These are phyloP conservation scores for Aspergillus baeticus DNA, from an alignment of 495 filamentous ascomycete genomes.

Conservation along the genomic window DNA sequence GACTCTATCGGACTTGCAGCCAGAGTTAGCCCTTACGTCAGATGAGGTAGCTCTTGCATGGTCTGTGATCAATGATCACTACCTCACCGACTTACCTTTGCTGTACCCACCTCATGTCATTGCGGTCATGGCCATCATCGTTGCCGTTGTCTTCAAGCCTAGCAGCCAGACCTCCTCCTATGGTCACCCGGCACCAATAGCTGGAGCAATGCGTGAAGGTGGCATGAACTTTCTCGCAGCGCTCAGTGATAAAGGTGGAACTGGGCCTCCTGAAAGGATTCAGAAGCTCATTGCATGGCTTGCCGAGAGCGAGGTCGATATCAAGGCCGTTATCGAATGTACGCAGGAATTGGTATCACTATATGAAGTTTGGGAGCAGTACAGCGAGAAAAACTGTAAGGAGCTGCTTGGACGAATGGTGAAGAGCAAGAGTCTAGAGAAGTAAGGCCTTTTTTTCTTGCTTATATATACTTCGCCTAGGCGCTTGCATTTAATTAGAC, in stretches of 20 bases:
- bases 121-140: constrained; percentile 84
- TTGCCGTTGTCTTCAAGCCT: constrained; percentile 76
- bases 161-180: constrained; percentile 43
- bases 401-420: constrained; percentile 80
- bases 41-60: constrained; percentile 80
- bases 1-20: constrained; percentile 71
- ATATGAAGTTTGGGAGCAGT: constrained; percentile 89
- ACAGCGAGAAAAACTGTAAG: constrained; percentile 78
- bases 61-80: constrained; percentile 94
- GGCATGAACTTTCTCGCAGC: constrained; percentile 42
- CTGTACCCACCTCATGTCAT: constrained; percentile 87
- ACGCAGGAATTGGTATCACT: constrained; percentile 94
- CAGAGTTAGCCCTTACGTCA: constrained; percentile 63
- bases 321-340: constrained; percentile 88
- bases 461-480: neutral
- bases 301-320: constrained; percentile 88
- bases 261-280: constrained; percentile 53
- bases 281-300: constrained; percentile 81
- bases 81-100: constrained; percentile 88
- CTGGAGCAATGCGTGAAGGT: constrained; percentile 39
- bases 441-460: constrained; percentile 38
- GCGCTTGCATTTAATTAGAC: too few relatives aligned
- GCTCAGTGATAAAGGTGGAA: constrained; percentile 33
- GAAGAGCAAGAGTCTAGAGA: constrained; percentile 78
- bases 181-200: constrained; percentile 38